Base-by-base conservation (phyloP, 768 basidiomycete genomes). In the Suillus clintonianus region DNA sequence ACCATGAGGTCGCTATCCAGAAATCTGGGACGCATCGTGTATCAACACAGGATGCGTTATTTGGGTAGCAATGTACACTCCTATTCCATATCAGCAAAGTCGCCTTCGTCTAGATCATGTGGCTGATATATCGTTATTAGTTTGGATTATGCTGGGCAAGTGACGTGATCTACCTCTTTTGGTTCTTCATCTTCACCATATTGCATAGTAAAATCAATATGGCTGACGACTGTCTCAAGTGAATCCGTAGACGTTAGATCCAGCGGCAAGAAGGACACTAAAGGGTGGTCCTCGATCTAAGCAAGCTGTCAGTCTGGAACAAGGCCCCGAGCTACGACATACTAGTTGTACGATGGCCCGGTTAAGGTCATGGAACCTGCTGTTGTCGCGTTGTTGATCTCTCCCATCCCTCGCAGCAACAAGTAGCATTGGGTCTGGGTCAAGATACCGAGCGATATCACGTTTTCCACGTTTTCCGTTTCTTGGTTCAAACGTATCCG, bases 151-250 rank as follows among this genome's bases (percentile, higher is more conserved):
- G 30, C 42, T 61, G 54, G 56, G 45, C 47, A 61, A 15, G 37
- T 48, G 55, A 62, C 37, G 62, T 42, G 24, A 65, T 81, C 62
- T 71, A 91, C 92, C 87, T 94, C 94, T 81, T 91, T 95, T 17
- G 97, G 96, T 72, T 99, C 97, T 74, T 99, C 97, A 64, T 96
- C 94, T 79, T 99, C 97, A 39, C 97, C 97, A 71, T 97, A 99
- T 74, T 99, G 97, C 89, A 99, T 95, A 63, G 94, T 91, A 70
- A 94, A 97, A 79, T 99, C 97, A 60, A 99, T 92, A 74, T 99
- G 95, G 74, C 94, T 95, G 64, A 99, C 83, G 11, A 98, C 89
- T 2, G 86, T 89, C 71, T 94, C 92, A 59, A 99, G 82, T 1
- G 95, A 96, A 70, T 97, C 94, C 56, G 95, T 86, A 65, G 88